Evolutionary conservation across 2,329 filamentous ascomycete species (phyloP).

Genomic region (Aspergillus amoenus): DNA sequence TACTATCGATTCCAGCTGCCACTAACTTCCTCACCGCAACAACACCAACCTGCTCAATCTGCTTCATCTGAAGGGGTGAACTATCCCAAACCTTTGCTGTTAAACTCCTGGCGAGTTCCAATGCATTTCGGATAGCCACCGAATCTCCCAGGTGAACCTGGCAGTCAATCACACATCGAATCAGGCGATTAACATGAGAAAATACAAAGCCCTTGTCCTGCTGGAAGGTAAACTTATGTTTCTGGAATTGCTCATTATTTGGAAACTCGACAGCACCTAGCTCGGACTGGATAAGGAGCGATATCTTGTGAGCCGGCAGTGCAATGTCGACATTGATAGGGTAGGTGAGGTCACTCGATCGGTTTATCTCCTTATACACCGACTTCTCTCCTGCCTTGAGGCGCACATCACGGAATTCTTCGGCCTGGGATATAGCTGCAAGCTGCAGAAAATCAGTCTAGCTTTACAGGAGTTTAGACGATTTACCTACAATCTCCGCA

Average conservation of each 20-base stretch:
- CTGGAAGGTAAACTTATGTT: slow-evolving; percentile 56
- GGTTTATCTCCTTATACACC: slow-evolving; percentile 71
- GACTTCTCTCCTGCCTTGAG: slow-evolving; percentile 69
- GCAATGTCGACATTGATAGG: slow-evolving; percentile 68
- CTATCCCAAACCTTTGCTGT: slow-evolving; percentile 79
- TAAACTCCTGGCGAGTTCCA: slow-evolving; percentile 77
- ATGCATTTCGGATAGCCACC: slow-evolving; percentile 62
- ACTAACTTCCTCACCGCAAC: slow-evolving; percentile 74
- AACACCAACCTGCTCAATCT: slow-evolving; percentile 75
- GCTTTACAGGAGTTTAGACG: not conserved
- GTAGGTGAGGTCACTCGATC: slow-evolving; percentile 65
- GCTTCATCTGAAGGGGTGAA: slow-evolving; percentile 75
- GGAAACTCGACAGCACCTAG: slow-evolving; percentile 67
- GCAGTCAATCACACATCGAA: slow-evolving; percentile 76
- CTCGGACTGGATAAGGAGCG: slow-evolving; percentile 72
- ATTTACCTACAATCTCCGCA: slow-evolving; percentile 62
- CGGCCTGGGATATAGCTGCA: slow-evolving; percentile 63
- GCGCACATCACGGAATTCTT: slow-evolving; percentile 71
- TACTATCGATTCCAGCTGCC: slow-evolving; percentile 66
- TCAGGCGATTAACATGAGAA: slow-evolving; percentile 66
- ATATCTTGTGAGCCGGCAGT: slow-evolving; percentile 70
- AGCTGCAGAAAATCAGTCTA: slow-evolving; percentile 51
- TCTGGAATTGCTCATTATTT: slow-evolving; percentile 56
- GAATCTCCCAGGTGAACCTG: slow-evolving; percentile 65
- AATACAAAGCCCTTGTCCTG: slow-evolving; percentile 66